Conservation (phyloP, 306 rosid genomes). For the Fragaria iinumae region DNA sequence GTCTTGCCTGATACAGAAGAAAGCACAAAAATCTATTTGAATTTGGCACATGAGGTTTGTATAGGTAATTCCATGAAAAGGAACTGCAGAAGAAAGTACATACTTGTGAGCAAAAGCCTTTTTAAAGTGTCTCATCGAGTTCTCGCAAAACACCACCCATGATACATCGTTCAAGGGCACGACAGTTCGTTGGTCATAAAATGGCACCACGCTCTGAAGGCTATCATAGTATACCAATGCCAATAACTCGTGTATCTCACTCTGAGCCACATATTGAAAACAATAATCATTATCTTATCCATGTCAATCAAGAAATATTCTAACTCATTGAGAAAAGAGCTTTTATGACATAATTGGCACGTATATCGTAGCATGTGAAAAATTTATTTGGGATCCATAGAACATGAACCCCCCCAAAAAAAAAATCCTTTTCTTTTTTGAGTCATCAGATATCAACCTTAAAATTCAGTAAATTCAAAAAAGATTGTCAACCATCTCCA, state of each 20-base stretch:
- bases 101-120: slow-evolving; percentile 85
- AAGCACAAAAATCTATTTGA: slow-evolving; percentile 22
- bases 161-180: slow-evolving; percentile 80
- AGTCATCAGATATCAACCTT: slow-evolving; percentile 14
- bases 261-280: slow-evolving; percentile 44
- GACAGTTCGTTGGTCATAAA: slow-evolving; percentile 87
- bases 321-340: slow-evolving; percentile 23
- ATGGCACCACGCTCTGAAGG: slow-evolving; percentile 94
- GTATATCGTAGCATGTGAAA: slow-evolving; percentile 7
- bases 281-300: slow-evolving; percentile 17
- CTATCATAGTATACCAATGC: slow-evolving; percentile 97
- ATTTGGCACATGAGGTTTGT: background rate
- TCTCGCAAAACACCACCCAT: slow-evolving; percentile 77
- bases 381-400: slow-evolving; percentile 25
- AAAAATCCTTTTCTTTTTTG: background rate
- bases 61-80: slow-evolving; percentile 9
- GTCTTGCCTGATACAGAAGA: slow-evolving; percentile 62
- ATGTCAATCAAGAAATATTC: slow-evolving; percentile 13
- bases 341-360: slow-evolving; percentile 2
- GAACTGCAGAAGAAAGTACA: slow-evolving; percentile 24
- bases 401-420: background rate
- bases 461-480: background rate
- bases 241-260: slow-evolving; percentile 91
- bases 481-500: background rate
- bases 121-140: slow-evolving; percentile 92